These are phyloP conservation scores for Calonectria pteridis DNA, from an alignment of 2,329 filamentous ascomycete species.

Conservation along the genomic window DNA sequence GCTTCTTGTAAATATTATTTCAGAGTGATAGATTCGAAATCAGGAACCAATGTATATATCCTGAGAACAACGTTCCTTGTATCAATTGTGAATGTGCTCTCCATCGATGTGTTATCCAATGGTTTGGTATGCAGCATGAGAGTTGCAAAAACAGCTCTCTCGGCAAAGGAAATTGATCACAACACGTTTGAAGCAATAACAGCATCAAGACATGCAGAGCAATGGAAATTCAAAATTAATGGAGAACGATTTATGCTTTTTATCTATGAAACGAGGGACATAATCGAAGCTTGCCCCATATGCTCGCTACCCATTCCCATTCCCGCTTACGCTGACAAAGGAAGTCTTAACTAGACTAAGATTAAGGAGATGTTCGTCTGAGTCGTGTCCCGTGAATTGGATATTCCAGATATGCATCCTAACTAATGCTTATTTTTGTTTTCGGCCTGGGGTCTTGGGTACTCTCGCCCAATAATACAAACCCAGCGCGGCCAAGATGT, in stretches of 20 bases:
- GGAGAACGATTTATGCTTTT: neutral
- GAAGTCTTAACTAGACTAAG: neutral
- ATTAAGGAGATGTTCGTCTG: neutral
- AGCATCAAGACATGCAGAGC: neutral
- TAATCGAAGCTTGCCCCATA: neutral
- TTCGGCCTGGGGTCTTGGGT: constrained; percentile 47
- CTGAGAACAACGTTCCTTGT: neutral
- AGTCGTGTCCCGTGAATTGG: neutral
- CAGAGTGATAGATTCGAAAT: neutral
- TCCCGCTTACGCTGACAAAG: neutral
- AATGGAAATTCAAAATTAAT: neutral
- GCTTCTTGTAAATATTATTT: neutral
- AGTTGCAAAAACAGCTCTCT: neutral
- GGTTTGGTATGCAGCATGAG: neutral
- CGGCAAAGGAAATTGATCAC: neutral
- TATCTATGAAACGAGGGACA: neutral
- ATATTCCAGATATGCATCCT: neutral
- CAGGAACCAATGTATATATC: neutral
- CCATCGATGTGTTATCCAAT: neutral
- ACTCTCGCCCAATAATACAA: constrained; percentile 67
- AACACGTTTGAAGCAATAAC: neutral
- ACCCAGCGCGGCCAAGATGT: constrained; percentile 63
- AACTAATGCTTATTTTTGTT: neutral
- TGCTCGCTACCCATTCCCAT: neutral
- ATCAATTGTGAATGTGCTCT: neutral